Evolutionary conservation across 108 stramenopile genomes (phyloP).

Genomic region (Seminavis robusta): DNA sequence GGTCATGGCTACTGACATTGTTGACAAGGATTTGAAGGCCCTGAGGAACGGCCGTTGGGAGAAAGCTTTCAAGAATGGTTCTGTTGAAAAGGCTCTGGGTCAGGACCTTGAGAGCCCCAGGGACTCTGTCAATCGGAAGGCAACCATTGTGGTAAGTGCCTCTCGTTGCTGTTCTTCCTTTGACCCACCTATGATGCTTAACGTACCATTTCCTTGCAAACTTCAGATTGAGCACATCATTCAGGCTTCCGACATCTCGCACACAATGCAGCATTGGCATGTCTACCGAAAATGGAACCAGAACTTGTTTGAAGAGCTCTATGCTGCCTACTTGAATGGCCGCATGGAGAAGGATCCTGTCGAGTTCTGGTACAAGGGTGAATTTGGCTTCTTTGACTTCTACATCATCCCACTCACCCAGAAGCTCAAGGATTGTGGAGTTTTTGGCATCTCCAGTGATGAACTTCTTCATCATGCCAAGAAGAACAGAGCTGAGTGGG

Average conservation of each 20-base stretch:
- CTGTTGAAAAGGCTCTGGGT: no score
- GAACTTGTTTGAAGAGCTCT: conserved; percentile 24
- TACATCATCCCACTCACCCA: no score
- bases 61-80: neutral
- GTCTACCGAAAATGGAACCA: conserved; percentile 33
- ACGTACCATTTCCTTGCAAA: no score
- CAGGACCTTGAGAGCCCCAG: neutral
- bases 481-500: no score
- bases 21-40: conserved; percentile 10
- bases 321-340: conserved; percentile 21
- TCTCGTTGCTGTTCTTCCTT: no score
- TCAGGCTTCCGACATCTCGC: conserved; percentile 37
- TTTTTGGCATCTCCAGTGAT: no score
- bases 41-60: conserved; percentile 11
- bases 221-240: conserved; percentile 46
- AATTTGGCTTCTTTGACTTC: no score
- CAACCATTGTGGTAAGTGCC: conserved; percentile 25
- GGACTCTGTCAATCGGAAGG: conserved; percentile 17
- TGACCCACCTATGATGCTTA: no score
- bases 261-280: conserved; percentile 47
- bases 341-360: conserved; percentile 15
- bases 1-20: conserved; percentile 17
- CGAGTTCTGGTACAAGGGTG: conserved; percentile 2
- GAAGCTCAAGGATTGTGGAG: no score
- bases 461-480: no score